phyloP scores from a whole-genome alignment of 768 basidiomycete species.

The Termitomyces sp. region DNA sequence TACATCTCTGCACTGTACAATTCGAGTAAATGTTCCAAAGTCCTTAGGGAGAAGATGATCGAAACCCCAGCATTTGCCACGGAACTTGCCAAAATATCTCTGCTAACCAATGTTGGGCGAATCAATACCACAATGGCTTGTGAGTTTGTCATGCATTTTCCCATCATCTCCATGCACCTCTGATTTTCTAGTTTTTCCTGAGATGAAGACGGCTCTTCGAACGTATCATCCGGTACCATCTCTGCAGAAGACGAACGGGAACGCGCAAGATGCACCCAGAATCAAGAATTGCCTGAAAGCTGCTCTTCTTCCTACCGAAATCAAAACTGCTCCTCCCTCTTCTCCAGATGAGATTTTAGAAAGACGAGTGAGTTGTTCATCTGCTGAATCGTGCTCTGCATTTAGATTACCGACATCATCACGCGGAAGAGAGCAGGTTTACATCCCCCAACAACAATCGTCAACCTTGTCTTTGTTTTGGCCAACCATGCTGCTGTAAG shows the following conservation, averaged over 20 bases:
- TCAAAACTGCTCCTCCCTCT: slow-evolving; percentile 61
- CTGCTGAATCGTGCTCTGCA: slow-evolving; percentile 2
- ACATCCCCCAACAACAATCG: slow-evolving; percentile 79
- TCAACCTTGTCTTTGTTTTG: slow-evolving; percentile 83
- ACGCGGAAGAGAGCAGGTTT: slow-evolving; percentile 48
- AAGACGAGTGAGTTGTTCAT: slow-evolving; percentile 49
- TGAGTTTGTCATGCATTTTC: slow-evolving; percentile 33
- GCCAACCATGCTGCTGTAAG: slow-evolving; percentile 75
- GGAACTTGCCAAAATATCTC: slow-evolving; percentile 79
- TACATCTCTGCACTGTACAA: slow-evolving; percentile 80
- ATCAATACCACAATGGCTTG: slow-evolving; percentile 93
- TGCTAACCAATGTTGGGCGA: slow-evolving; percentile 85
- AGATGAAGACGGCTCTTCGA: slow-evolving; percentile 88
- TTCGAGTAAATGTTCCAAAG: slow-evolving; percentile 83
- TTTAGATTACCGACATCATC: slow-evolving; percentile 9
- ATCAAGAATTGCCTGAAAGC: slow-evolving; percentile 91
- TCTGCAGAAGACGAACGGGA: slow-evolving; percentile 83
- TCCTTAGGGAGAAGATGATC: slow-evolving; percentile 84
- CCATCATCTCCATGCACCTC: slow-evolving; percentile 15
- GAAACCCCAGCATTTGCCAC: slow-evolving; percentile 75
- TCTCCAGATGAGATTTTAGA: slow-evolving; percentile 72
- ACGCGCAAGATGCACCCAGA: slow-evolving; percentile 87
- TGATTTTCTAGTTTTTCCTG: slow-evolving; percentile 68
- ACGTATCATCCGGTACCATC: slow-evolving; percentile 92
- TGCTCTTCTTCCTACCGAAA: slow-evolving; percentile 68